Base-by-base conservation (phyloP, 495 filamentous ascomycete species). In the Hypoxylon lenormandii region DNA sequence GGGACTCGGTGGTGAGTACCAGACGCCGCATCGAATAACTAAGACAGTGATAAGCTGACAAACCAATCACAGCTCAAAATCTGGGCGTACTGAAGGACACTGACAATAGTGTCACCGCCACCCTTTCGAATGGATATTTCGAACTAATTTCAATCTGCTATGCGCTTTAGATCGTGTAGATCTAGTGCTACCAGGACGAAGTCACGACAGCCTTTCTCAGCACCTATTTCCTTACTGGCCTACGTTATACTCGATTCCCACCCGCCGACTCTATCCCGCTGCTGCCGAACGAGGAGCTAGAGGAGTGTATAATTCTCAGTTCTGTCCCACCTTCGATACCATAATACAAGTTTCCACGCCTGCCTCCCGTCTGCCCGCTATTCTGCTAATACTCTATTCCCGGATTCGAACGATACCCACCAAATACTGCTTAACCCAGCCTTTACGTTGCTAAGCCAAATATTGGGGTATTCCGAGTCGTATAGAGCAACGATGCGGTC, bases 1-100 rank as follows among this genome's bases (percentile, higher is more conserved):
- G 95, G 95, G 95, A 98, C 82, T 97, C 96, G 72, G 85, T 96
- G 80, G 95, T 98, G 89, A 83, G 93, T 86, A 33, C 19, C 49
- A 8, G 28, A 60, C 4, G 5, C 45, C 46, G 11, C 26, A 12
- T 10, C 12, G 19, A 22, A 60, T 15, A n/a, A 18, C 23, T 5
- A 21, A 21, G 8, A 2, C 16, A 11, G 6, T 40, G 38, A 30
- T 30, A 36, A 45, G 47, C 77, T 81, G 64, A 81, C 71, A 56
- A n/a, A n/a, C 60, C 12, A 42, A 21, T 22, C 45, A 74, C 67
- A 94, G 91, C 90, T 94, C 83, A 93, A 92, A 85, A 87, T 94
- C 75, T 94, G 91, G 91, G 91, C 91, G 66, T 91, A 90, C 70
- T 84, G 81, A 57, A 50, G 36, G 46, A 16, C 18, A 36, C n/a